Evolutionary conservation across 306 rosid species (phyloP), one percentile per base, ranked within the genome.

Genomic region (Dalbergia cochinchinensis): DNA sequence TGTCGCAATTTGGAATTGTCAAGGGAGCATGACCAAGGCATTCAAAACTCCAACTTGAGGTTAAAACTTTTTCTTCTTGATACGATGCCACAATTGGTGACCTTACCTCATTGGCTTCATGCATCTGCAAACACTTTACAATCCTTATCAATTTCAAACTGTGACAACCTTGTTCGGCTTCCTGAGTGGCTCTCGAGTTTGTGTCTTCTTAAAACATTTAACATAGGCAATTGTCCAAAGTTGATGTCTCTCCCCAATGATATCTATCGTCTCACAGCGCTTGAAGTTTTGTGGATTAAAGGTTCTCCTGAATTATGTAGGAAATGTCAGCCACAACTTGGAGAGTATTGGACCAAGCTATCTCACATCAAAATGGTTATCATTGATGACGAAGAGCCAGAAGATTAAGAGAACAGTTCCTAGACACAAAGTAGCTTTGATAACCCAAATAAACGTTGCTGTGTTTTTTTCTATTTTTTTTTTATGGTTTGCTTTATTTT

Each of bases 331-430:
- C 79, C 2, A 4, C 70, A 44, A 44, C n/a, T 15, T n/a, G 70
- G 47, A 45, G 79, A 20, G 57, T 22, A 8, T 22, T 77, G 74
- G 66, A 14, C 47, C n/a, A 31, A 51, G 10, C 64, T 77, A 39
- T 65, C 81, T 3, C 57, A 53, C 51, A 20, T 65, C 31, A 77
- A 77, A 41, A 5, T 0, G 0, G 26, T 64, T 51, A 0, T 1
- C 5, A 48, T 76, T n/a, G 1, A 4, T 42, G 16, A 22, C 3
- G 31, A 26, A 26, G 31, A 26, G 3, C 31, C 31, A 26, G 31
- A 26, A 26, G 31, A 26, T 20, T 20, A 20, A 20, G 22, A 20
- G 22, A 20, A 20, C 22, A 20, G 1, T 20, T 20, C 22, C 22
- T 20, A 20, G 22, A 20, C 22, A 20, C 22, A 20, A 20, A 20